Evolutionary conservation across 2,329 filamentous ascomycete species (phyloP), one percentile per base, ranked within the genome.

Genomic region (Elsinoe necatrix): DNA sequence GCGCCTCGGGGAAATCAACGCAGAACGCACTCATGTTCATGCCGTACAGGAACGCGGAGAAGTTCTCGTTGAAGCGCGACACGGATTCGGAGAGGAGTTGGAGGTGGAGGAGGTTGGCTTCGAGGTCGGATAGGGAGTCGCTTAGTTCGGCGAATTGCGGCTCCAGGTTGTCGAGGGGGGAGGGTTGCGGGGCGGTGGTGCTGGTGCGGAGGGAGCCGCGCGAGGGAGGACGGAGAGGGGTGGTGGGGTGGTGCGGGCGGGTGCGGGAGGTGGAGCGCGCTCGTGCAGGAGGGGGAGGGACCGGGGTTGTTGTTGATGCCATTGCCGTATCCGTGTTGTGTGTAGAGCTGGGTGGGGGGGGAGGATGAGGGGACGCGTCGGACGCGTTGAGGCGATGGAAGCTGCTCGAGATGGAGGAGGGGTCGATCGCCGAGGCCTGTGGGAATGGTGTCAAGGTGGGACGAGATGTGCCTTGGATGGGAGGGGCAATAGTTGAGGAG

Each of bases 1-100:
- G 60, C 54, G 54, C 90, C 82, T 98, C 93, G 0, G 90, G 88
- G 62, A 96, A 98, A 70, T 98, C 93, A 29, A 97, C 91, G 70
- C 92, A 97, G 69, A 97, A 98, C 1, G 93, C 93, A 71, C 96
- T 97, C 91, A 98, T 96, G 68, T 97, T 97, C 69, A 98, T 72
- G 1, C 93, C 93, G 66, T 97, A 98, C 45, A 98, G 74, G 66
- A 98, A 97, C 64, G 86, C 89, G 1, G 90, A 90, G 71, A 98
- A 98, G 67, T 87, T 95, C 77, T 98, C 93, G 71, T 86, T 92
- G 72, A 98, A 98, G 23, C 93, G 83, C 21, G 89, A 83, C 63
- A 98, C 73, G 66, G 89, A 95, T 75, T 97, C 92, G 68, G 98
- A 90, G 85, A 98, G 95, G 61, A 96, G 76, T 71, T 97, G 92